These are phyloP conservation scores for Aspergillus baeticus DNA, from an alignment of 495 filamentous ascomycete genomes.

Conservation along the genomic window DNA sequence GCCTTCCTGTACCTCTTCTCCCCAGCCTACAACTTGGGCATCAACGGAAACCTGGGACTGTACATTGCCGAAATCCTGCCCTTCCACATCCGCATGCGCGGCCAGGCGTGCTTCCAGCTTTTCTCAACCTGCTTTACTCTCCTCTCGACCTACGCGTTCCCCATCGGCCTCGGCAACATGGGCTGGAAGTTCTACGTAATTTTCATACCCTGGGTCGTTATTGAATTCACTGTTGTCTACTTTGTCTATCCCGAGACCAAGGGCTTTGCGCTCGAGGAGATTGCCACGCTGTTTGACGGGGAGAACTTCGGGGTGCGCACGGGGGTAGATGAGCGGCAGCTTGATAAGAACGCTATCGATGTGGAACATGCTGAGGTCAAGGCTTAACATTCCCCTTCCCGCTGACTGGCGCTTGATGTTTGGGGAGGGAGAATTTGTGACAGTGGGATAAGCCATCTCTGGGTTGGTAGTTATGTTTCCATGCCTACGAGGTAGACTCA, in stretches of 20 bases:
- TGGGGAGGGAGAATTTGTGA: too few species aligned
- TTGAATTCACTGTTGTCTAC: slow-evolving; percentile 39
- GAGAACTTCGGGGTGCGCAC: too few species aligned
- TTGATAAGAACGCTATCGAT: too few species aligned
- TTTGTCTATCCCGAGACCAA: slow-evolving; percentile 58
- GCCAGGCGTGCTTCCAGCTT: slow-evolving; percentile 19
- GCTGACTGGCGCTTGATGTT: too few species aligned
- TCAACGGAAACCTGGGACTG: slow-evolving; percentile 45
- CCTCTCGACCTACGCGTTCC: slow-evolving; percentile 33
- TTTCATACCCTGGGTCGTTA: slow-evolving; percentile 36
- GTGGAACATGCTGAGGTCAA: too few species aligned
- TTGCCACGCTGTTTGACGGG: slow-evolving; percentile 53
- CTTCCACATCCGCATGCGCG: slow-evolving; percentile 53
- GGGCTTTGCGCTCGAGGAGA: slow-evolving; percentile 52
- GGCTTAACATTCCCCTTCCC: too few species aligned
- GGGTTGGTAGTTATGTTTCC: too few species aligned
- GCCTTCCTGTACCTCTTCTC: too few species aligned
- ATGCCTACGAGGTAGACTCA: too few species aligned
- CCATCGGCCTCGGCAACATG: slow-evolving; percentile 42
- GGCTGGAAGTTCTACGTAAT: slow-evolving; percentile 48
- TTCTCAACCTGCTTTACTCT: too few species aligned
- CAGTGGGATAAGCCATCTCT: too few species aligned
- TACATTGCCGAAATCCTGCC: slow-evolving; percentile 49
- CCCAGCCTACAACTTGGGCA: slow-evolving; percentile 53
- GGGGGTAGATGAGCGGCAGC: too few species aligned